A percentile compares a stretch with the other conserved stretches of the same genome.
These are phyloP conservation scores for Avicennia marina DNA, from an alignment of 257 asterid genomes.

Conservation along the genomic window DNA sequence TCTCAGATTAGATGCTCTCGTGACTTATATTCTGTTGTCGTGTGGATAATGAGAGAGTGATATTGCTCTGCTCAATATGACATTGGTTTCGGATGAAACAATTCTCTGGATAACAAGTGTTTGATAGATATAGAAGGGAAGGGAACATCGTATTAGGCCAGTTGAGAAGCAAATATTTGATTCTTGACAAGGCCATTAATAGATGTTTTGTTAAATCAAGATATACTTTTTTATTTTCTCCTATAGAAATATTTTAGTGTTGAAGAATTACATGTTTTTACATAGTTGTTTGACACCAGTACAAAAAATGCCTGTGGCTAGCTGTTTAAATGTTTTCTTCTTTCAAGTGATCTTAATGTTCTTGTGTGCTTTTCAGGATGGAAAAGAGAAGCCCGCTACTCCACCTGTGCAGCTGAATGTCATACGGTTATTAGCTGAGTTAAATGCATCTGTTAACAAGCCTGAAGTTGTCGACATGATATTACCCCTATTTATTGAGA, in stretches of 20 bases:
- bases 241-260: too few relatives aligned
- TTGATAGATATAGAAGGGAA: too few relatives aligned
- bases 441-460: slow-evolving; percentile 68
- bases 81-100: neutral
- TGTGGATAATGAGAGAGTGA: neutral
- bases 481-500: slow-evolving; percentile 85
- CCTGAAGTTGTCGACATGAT: slow-evolving; percentile 96
- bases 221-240: too few relatives aligned
- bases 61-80: neutral
- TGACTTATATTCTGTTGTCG: slow-evolving; percentile 3
- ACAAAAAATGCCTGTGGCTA: slow-evolving; percentile 8
- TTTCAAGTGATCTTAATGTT: slow-evolving; percentile 10
- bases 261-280: too few relatives aligned
- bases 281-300: too few relatives aligned
- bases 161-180: too few relatives aligned
- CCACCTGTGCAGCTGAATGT: slow-evolving; percentile 80
- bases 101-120: slow-evolving; percentile 1
- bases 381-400: slow-evolving; percentile 64
- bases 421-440: slow-evolving; percentile 81
- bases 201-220: too few relatives aligned
- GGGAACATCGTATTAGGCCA: too few relatives aligned
- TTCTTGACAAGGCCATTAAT: too few relatives aligned
- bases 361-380: slow-evolving; percentile 55
- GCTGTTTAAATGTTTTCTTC: slow-evolving; percentile 6
- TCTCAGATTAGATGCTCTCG: neutral